phyloP scores from a whole-genome alignment of 768 basidiomycete genomes.

The Gloeophyllum trabeum region DNA sequence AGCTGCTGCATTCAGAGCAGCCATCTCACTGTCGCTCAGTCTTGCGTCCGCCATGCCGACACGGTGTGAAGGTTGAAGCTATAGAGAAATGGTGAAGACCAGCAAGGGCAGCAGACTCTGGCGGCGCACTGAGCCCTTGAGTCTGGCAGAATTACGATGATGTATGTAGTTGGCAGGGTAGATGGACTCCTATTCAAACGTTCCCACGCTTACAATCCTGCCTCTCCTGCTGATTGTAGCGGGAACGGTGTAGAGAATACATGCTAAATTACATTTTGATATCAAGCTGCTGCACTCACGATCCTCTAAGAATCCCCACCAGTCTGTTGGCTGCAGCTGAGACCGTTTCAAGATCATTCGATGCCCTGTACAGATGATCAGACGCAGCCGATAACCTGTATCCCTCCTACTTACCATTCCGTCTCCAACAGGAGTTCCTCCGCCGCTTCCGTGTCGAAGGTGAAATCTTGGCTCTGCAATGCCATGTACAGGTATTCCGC shows the following conservation, averaged over 20 bases:
- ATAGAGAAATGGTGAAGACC: constrained; percentile 1
- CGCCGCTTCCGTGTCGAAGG: constrained; percentile 48
- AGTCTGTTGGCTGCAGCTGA: no score
- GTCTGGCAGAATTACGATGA: constrained; percentile 5
- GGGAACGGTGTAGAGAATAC: no score
- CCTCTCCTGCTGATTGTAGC: no score
- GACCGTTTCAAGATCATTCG: no score
- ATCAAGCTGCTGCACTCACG: no score
- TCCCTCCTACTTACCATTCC: constrained; percentile 57
- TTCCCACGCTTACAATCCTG: no score
- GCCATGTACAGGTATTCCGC: constrained; percentile 78
- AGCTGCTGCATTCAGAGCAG: constrained; percentile 78
- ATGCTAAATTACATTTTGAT: no score
- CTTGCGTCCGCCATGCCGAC: constrained; percentile 42
- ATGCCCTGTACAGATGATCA: no score
- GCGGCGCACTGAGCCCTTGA: constrained; percentile 7
- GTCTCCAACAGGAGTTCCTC: constrained; percentile 72
- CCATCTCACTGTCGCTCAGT: constrained; percentile 61
- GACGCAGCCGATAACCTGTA: no score
- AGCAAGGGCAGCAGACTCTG: constrained; percentile 3
- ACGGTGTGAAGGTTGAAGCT: constrained; percentile 7
- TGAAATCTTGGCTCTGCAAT: constrained; percentile 60
- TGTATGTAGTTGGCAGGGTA: no score
- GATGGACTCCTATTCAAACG: no score
- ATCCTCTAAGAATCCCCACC: no score